Evolutionary conservation across 306 rosid species (phyloP).

Genomic region (Vicia villosa): DNA sequence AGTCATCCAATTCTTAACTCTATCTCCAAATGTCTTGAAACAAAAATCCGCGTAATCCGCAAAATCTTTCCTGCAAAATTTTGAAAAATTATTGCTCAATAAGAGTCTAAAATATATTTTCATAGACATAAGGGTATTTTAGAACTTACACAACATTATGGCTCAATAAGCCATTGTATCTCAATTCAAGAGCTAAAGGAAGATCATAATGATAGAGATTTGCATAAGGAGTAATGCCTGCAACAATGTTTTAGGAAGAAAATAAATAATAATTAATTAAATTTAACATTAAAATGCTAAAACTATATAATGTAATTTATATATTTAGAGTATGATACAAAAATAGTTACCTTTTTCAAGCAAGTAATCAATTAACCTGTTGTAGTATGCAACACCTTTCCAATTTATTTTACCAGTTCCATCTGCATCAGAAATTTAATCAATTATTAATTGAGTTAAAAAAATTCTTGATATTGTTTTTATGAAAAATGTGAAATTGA

Average conservation of each 20-base stretch:
- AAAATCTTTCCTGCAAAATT: slow-evolving; percentile 72
- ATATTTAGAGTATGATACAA: neutral
- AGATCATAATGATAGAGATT: slow-evolving; percentile 93
- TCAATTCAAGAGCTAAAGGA: slow-evolving; percentile 80
- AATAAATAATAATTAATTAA: neutral
- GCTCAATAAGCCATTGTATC: slow-evolving; percentile 69
- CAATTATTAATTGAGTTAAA: neutral
- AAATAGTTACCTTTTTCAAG: slow-evolving; percentile 60
- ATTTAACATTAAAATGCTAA: neutral
- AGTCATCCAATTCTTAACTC: slow-evolving; percentile 97
- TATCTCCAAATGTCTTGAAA: slow-evolving; percentile 87
- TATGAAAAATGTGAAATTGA: neutral
- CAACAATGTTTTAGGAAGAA: slow-evolving; percentile 14
- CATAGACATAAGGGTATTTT: neutral
- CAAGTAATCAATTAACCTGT: slow-evolving; percentile 76
- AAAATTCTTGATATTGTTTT: neutral
- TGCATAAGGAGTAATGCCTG: slow-evolving; percentile 93
- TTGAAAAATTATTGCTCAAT: neutral
- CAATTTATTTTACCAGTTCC: slow-evolving; percentile 84
- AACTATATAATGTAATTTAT: neutral
- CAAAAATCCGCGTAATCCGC: slow-evolving; percentile 92
- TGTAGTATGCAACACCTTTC: slow-evolving; percentile 93
- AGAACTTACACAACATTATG: slow-evolving; percentile 77
- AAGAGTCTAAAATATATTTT: too few relatives aligned
- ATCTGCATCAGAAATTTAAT: slow-evolving; percentile 47